Base-by-base conservation (phyloP, 2,329 filamentous ascomycete genomes). In the Alternaria burnsii region DNA sequence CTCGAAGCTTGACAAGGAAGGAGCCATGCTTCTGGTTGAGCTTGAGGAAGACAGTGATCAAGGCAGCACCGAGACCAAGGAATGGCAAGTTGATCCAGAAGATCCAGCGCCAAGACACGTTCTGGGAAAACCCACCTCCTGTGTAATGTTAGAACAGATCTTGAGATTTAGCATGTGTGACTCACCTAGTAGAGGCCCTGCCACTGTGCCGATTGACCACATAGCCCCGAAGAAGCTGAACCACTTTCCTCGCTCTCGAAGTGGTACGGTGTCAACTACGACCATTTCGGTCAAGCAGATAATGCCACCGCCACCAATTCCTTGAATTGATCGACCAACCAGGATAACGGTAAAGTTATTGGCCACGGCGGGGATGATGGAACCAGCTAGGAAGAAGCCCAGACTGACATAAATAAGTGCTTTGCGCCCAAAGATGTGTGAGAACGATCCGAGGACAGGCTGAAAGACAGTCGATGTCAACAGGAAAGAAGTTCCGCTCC, bases 41-140 rank as follows among this genome's bases (percentile, higher is more conserved):
- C n/a, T 82, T 80, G 14, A 89, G 76, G 74, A 87, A 88, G 24
- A 87, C 43, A 0, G 82, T 75, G 16, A 86, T 77, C 64, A 86
- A 74, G 38, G 82, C 65, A 16, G 79, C 73, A 3, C 82, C 83
- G n/a, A 86, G 58, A 2, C 78, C 84, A 30, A 83, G 80, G 68
- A 89, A 84, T 2, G 87, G 86, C 2, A 89, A 76, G 65, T 89
- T 90, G 66, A 89, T 82, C 82, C 85, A 91, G 70, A 89, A 89
- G 11, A 90, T 84, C 87, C 87, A 90, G 9, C 84, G 76, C 88
- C 87, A 88, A 1, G 76, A 77, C 1, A 81, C 80, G 43, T 82
- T 78, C 57, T 86, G 79, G 3, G 84, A 80, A 59, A 88, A 85
- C 2, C 81, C 85, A 18, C 85, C 86, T 6, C 87, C 70, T 74